Evolutionary conservation across 2,329 filamentous ascomycete species (phyloP), one percentile per base, ranked within the genome.

Genomic region (Paraphaeosphaeria minitans): DNA sequence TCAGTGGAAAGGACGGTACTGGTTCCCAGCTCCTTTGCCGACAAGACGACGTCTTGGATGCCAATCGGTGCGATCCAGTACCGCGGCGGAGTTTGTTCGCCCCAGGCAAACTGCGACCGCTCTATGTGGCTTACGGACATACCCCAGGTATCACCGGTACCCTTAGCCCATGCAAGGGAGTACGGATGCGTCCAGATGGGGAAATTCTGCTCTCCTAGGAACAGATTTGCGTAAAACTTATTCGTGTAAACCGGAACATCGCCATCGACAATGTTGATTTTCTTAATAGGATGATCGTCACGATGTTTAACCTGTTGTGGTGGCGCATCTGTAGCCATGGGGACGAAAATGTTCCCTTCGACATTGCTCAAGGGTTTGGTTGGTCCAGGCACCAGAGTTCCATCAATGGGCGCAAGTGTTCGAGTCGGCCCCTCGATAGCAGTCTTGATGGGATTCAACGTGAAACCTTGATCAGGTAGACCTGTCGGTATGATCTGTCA

Each of bases 51-150:
- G 3, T 92, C 92, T 69, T 96, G 89, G 19, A 97, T 89, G 0
- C 92, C 91, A 53, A 95, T 80, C 0, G 95, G 94, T 66, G 91
- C 94, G 70, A 92, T 85, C 70, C 91, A 98, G 74, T 89, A 97
- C 29, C 84, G 78, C 59, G 83, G 81, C n/a, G 5, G 83, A 64
- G 19, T 65, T 35, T 56, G 55, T 3, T 42, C 60, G 41, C 64
- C 74, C 56, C 68, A 77, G 0, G 89, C 88, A 55, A 89, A 81
- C 73, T 94, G 87, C 47, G 80, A 79, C 1, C 85, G 80, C 55
- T 94, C 89, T 4, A 89, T 83, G 69, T 97, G 93, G 12, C 89
- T 89, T 53, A 96, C 83, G 0, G 87, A 81, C 77, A 98, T 83
- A 35, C 94, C 94, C 83, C 87, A 96, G 72, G 89, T 92, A 49